Percentiles rank a stretch among this genome's conserved stretches.
Evolutionary conservation across 495 filamentous ascomycete species (phyloP).

Genomic region (Neurospora africana): DNA sequence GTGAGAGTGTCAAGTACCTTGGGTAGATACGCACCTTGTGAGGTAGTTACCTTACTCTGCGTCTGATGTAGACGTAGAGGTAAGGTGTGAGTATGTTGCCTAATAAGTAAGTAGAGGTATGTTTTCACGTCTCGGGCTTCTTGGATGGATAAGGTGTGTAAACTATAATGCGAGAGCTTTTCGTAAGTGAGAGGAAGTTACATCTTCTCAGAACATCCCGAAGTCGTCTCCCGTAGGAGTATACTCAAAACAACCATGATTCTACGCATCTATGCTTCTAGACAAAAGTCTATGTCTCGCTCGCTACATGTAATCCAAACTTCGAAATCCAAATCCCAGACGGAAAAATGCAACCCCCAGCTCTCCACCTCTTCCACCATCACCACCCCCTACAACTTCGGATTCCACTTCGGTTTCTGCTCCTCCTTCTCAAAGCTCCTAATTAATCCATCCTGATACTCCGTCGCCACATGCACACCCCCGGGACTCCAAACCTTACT

Average conservation of each 20-base stretch:
- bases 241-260: background rate
- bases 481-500: constrained; percentile 53
- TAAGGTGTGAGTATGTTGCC: too few relatives aligned
- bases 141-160: too few relatives aligned
- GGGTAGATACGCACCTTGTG: too few relatives aligned
- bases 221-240: too few relatives aligned
- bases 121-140: too few relatives aligned
- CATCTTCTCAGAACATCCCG: too few relatives aligned
- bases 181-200: too few relatives aligned
- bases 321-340: background rate
- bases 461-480: constrained; percentile 51
- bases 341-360: background rate
- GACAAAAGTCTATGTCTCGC: background rate
- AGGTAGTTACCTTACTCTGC: too few relatives aligned
- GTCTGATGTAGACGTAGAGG: too few relatives aligned
- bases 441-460: constrained; percentile 53
- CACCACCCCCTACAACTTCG: background rate
- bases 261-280: background rate
- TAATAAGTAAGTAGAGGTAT: too few relatives aligned
- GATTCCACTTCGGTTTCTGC: constrained; percentile 4
- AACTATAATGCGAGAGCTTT: too few relatives aligned
- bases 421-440: constrained; percentile 5
- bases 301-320: background rate
- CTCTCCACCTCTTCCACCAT: background rate
- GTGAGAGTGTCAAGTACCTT: too few relatives aligned